Base-by-base conservation (phyloP, 179 eudicot genomes). In the Spergularia azorica region DNA sequence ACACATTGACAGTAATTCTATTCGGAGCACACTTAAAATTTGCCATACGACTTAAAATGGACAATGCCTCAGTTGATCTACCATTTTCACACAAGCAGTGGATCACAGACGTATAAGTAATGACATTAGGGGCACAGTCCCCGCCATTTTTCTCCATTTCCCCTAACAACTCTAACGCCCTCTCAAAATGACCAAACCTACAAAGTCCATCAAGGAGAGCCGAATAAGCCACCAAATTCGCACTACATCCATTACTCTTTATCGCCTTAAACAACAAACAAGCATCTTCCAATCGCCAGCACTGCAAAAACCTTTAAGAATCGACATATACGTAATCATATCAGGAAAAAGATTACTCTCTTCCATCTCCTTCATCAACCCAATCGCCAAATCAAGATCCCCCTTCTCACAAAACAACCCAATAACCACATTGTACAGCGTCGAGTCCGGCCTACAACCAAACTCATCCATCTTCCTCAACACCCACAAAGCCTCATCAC, bases 121-220 rank as follows among this genome's bases (percentile, higher is more conserved):
- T 86, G 8, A 88, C 87, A 86, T 84, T 94, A 0, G 97, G 97
- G 6, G 84, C 77, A 80, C 92, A 80, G 15, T 75, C 87, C 17
- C 84, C 90, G 32, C 88, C 88, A 67, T 88, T 89, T 52, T 85
- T 88, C 85, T 92, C 96, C 98, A 94, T 90, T 67, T 84, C 87
- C 20, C 38, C 77, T 54, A 90, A 86, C 79, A 92, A 79, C 79
- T 88, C 89, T 83, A 94, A 59, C 1, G 90, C 96, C 81, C 58
- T 86, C 39, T 84, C 91, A 9, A 77, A 72, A 70, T 83, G 83
- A 80, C 93, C 93, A 75, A 77, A 79, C 72, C 76, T 81, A 82
- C 93, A 87, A 74, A 90, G 56, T 52, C 97, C 96, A 87, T 92
- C 93, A 77, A 94, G 87, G 41, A 92, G 86, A 0, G 90, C 70